These are phyloP conservation scores for Fusarium foetens DNA, from an alignment of 2,329 filamentous ascomycete genomes.

Conservation along the genomic window DNA sequence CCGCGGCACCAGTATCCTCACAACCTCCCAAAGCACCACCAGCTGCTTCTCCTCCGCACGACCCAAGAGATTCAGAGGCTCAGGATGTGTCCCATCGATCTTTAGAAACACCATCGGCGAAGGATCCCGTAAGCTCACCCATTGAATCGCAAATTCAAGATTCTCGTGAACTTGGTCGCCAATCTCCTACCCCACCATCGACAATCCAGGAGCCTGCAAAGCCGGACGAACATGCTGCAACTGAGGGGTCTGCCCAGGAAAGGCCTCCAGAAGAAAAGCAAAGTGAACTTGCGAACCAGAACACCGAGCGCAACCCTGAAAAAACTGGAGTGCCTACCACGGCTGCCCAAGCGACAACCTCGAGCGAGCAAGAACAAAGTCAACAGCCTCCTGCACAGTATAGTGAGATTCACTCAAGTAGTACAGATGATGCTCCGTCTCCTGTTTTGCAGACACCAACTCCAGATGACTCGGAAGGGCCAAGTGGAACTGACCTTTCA, in stretches of 20 bases:
- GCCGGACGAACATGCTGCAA: conserved; percentile 8
- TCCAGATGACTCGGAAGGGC: conserved; percentile 25
- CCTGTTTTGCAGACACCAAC: conserved; percentile 22
- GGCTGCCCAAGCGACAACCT: conserved; percentile 4
- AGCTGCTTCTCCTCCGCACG: conserved; percentile 22
- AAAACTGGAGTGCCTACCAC: neutral
- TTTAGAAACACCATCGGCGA: neutral
- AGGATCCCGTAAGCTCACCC: neutral
- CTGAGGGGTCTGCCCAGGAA: neutral
- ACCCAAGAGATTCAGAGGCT: conserved; percentile 19
- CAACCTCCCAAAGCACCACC: conserved; percentile 35
- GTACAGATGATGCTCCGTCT: neutral
- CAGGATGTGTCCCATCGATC: conserved; percentile 15
- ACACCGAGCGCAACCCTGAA: neutral
- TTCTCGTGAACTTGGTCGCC: conserved; percentile 25
- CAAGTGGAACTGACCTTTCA: conserved; percentile 25
- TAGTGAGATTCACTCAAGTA: neutral
- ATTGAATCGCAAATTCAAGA: conserved; percentile 15
- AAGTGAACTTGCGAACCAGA: neutral
- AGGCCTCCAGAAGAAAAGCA: neutral
- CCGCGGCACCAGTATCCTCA: conserved; percentile 51
- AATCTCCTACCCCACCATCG: conserved; percentile 40
- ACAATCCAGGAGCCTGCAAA: conserved; percentile 30
- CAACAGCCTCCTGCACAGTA: neutral
- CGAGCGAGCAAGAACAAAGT: conserved; percentile 13